These are phyloP conservation scores for Durusdinium trenchii DNA, from an alignment of 73 alveolate species.

Conservation along the genomic window DNA sequence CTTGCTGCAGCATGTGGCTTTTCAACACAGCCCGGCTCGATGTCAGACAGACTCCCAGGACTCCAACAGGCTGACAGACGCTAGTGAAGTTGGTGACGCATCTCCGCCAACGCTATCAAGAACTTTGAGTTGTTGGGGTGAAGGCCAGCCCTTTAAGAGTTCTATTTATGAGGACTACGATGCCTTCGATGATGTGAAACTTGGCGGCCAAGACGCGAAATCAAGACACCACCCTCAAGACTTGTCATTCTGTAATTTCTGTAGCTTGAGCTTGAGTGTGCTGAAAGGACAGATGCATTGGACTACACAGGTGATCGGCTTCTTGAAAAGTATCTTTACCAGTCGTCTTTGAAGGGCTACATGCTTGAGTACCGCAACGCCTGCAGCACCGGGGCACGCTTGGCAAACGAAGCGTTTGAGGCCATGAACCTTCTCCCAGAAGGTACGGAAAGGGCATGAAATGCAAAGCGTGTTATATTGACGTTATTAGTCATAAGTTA, in stretches of 20 bases:
- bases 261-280: background rate
- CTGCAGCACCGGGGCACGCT: slow-evolving; percentile 55
- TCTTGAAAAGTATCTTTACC: slow-evolving; percentile 37
- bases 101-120: background rate
- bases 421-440: slow-evolving; percentile 77
- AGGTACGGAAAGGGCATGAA: too few relatives aligned
- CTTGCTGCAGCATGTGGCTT: background rate
- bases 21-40: too few relatives aligned
- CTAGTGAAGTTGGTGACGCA: background rate
- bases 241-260: background rate
- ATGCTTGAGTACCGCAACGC: slow-evolving; percentile 67
- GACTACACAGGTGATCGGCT: slow-evolving; percentile 90
- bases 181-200: slow-evolving; percentile 84
- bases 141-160: slow-evolving; percentile 42
- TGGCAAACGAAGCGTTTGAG: slow-evolving; percentile 34
- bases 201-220: background rate
- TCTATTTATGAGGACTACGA: slow-evolving; percentile 44
- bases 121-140: slow-evolving; percentile 69
- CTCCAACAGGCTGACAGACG: slow-evolving; percentile 29
- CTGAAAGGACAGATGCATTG: slow-evolving; percentile 70
- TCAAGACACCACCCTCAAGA: background rate
- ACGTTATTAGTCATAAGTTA: too few relatives aligned
- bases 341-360: background rate
- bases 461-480: too few relatives aligned
- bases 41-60: background rate